Conservation (phyloP, 306 rosid genomes). For the Biancaea sappan region DNA sequence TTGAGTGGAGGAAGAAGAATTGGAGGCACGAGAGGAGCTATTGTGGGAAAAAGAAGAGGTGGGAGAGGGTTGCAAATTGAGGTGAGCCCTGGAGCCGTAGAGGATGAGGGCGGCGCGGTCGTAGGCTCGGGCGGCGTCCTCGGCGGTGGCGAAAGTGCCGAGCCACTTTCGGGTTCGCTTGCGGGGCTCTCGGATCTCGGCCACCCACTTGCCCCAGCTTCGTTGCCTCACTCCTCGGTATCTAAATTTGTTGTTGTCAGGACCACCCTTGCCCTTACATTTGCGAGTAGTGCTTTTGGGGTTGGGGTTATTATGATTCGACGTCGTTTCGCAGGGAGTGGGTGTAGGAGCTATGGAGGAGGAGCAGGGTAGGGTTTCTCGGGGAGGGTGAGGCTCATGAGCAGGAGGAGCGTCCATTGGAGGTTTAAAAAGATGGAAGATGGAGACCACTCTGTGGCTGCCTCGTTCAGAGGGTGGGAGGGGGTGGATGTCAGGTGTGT, state of each 20-base stretch:
- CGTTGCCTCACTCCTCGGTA: slow-evolving; percentile 93
- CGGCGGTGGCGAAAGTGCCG: slow-evolving; percentile 91
- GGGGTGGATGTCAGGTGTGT: slow-evolving; percentile 46
- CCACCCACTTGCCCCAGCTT: slow-evolving; percentile 99
- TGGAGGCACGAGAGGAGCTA: slow-evolving; percentile 41
- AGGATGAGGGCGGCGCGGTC: slow-evolving; percentile 92
- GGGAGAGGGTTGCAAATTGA: slow-evolving; percentile 69
- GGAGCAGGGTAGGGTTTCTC: slow-evolving; percentile 39
- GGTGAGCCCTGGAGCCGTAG: slow-evolving; percentile 87
- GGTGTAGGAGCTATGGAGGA: slow-evolving; percentile 36
- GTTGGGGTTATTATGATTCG: neutral
- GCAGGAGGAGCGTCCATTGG: slow-evolving; percentile 48
- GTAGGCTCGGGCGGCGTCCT: slow-evolving; percentile 92
- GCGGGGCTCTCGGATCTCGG: slow-evolving; percentile 97
- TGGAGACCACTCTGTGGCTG: slow-evolving; percentile 35
- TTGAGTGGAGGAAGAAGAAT: slow-evolving; percentile 52
- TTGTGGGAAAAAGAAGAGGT: slow-evolving; percentile 38
- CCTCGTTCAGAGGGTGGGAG: slow-evolving; percentile 73
- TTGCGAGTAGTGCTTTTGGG: neutral
- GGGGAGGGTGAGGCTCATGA: slow-evolving; percentile 29
- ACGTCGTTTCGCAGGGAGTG: slow-evolving; percentile 33
- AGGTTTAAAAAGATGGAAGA: slow-evolving; percentile 35
- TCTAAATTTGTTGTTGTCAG: slow-evolving; percentile 88
- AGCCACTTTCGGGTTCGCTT: slow-evolving; percentile 94
- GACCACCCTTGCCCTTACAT: slow-evolving; percentile 80